phyloP scores from a whole-genome alignment of 257 asterid species.

The Leptodermis oblonga region DNA sequence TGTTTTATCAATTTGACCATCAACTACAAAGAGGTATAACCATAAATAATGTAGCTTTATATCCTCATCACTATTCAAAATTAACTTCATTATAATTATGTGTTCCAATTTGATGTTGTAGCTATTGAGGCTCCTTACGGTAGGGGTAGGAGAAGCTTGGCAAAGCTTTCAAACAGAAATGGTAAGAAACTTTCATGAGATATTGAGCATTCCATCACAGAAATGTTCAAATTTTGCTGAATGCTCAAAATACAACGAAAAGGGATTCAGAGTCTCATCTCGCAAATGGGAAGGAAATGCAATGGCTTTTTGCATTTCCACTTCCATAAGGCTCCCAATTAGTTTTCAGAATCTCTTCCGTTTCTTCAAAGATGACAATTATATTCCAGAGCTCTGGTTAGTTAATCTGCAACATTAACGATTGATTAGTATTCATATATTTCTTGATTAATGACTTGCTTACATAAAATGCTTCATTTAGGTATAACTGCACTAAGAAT shows the following conservation, averaged over 20 bases:
- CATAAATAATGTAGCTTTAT: no score
- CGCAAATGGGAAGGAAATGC: slow-evolving; percentile 37
- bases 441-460: no score
- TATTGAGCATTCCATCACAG: slow-evolving; percentile 48
- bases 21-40: slow-evolving; percentile 51
- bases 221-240: slow-evolving; percentile 38
- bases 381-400: slow-evolving; percentile 52
- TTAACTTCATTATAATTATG: no score
- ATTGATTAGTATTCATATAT: not conserved
- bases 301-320: slow-evolving; percentile 43
- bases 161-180: slow-evolving; percentile 62
- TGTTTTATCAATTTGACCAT: no score
- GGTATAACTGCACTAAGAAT: no score
- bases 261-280: slow-evolving; percentile 47
- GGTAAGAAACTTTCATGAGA: slow-evolving; percentile 53
- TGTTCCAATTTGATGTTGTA: slow-evolving; percentile 9
- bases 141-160: slow-evolving; percentile 41
- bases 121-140: slow-evolving; percentile 40
- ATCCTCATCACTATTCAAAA: no score
- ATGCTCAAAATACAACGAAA: slow-evolving; percentile 23
- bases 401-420: not conserved
- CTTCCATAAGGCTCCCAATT: slow-evolving; percentile 62
- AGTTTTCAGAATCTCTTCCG: slow-evolving; percentile 36
- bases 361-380: slow-evolving; percentile 51
- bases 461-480: no score